Base-by-base conservation (phyloP, 2,329 filamentous ascomycete genomes). In the Xenoacremonium recifei region DNA sequence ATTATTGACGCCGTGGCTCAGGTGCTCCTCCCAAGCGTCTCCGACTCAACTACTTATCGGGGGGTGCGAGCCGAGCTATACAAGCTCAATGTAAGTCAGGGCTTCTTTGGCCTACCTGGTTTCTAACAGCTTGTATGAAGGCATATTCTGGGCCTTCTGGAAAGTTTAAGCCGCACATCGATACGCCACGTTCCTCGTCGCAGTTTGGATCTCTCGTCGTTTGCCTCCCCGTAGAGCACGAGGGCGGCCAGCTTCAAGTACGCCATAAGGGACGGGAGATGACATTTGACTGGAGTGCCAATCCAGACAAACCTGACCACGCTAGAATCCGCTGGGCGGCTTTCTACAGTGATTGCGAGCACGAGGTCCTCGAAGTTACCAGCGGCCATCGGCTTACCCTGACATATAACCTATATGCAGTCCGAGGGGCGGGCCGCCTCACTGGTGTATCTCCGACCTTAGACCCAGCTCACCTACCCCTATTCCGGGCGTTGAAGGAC, bases 151-250 rank as follows among this genome's bases (percentile, higher is more conserved):
- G 63, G 0, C 75, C 75, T 0, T 75, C 71, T 0, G 75, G 73
- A 0, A 62, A 67, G 13, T 79, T 80, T 54, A 68, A 69, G 17
- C 54, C 69, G 0, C 75, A 79, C 40, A 69, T 80, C 7, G 75
- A 82, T 45, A 80, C 74, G 0, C 75, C 77, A 0, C 69, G 73
- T 0, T 71, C 68, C 1, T 45, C 57, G 0, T 52, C 47, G 1
- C 75, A 80, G 30, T 73, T 82, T 36, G 76, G 73, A 0, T 77
- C 72, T 0, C 64, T 82, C 0, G 75, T 82, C 0, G 66, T 80
- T 3, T 76, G 72, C 29, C 63, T 82, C 0, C 67, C 66, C 0
- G 17, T 46, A 2, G 15, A 44, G 2, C 63, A 65, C 42, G 40
- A 64, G 33, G 73, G 73, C 3, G 74, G 75, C 0, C 46, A 65